phyloP scores from a whole-genome alignment of 805 yeast genomes.

The Hanseniaspora pseudoguilliermondii region DNA sequence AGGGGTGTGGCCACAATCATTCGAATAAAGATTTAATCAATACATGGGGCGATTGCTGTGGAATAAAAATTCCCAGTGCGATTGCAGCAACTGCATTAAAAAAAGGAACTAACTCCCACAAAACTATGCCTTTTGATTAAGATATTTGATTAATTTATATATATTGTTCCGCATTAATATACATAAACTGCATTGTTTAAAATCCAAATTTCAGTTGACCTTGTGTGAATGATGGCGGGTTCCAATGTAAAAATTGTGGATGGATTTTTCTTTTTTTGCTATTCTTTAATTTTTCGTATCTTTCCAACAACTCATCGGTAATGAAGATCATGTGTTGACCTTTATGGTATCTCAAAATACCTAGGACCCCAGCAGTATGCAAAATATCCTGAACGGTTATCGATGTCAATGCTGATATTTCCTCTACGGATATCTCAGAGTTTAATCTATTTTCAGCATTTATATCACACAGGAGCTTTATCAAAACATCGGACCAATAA shows the following conservation, averaged over 20 bases:
- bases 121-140: conserved; percentile 57
- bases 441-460: conserved; percentile 33
- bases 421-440: conserved; percentile 72
- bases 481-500: conserved; percentile 86
- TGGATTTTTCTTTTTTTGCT: conserved; percentile 68
- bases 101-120: conserved; percentile 15
- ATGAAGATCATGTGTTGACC: conserved; percentile 87
- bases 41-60: conserved; percentile 97
- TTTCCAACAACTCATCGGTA: conserved; percentile 67
- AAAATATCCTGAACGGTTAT: conserved; percentile 95
- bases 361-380: conserved; percentile 83
- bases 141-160: not conserved
- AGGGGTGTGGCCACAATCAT: conserved; percentile 29
- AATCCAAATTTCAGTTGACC: conserved; percentile 83
- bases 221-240: conserved; percentile 88
- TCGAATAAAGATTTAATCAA: conserved; percentile 27
- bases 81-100: conserved; percentile 68
- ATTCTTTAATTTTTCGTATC: conserved; percentile 57
- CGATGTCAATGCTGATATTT: conserved; percentile 69
- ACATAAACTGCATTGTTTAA: not conserved
- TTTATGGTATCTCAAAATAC: conserved; percentile 79
- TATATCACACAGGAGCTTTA: conserved; percentile 45
- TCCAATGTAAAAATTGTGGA: conserved; percentile 67
- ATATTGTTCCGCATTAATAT: not conserved
- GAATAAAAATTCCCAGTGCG: conserved; percentile 90